Conservation (phyloP, 192 early-diverging fungal species). For the Backusella sp. region DNA sequence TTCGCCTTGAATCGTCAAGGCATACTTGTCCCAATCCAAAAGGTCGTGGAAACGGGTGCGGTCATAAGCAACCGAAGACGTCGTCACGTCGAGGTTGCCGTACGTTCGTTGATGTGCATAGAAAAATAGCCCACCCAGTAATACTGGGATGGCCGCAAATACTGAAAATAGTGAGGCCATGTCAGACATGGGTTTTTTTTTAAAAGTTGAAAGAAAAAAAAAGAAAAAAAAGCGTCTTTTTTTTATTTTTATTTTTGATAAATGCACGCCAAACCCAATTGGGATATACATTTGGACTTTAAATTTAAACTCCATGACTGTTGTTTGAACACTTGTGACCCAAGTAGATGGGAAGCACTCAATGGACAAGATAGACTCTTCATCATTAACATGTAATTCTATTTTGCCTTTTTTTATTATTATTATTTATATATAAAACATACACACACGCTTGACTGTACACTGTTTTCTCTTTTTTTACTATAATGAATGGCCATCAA, state of each 20-base stretch:
- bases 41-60: conserved; percentile 39
- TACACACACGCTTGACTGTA: too few species aligned
- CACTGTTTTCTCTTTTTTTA: neutral
- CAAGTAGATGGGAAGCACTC: too few species aligned
- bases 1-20: conserved; percentile 66
- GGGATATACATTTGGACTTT: neutral
- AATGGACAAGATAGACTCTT: too few species aligned
- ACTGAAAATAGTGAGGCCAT: conserved; percentile 23
- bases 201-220: neutral
- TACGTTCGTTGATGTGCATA: conserved; percentile 29
- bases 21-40: conserved; percentile 69
- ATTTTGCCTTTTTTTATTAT: too few species aligned
- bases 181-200: conserved; percentile 9
- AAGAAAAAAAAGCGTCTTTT: neutral
- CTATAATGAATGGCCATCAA: neutral
- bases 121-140: conserved; percentile 19
- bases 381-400: too few species aligned
- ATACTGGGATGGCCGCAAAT: conserved; percentile 25
- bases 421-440: too few species aligned
- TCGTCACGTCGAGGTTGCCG: conserved; percentile 40
- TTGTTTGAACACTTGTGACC: too few species aligned
- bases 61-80: conserved; percentile 39
- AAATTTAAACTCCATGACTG: neutral
- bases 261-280: neutral
- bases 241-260: neutral